phyloP scores from a whole-genome alignment of 2,329 filamentous ascomycete genomes.

The Diaporthe citrichinensis region DNA sequence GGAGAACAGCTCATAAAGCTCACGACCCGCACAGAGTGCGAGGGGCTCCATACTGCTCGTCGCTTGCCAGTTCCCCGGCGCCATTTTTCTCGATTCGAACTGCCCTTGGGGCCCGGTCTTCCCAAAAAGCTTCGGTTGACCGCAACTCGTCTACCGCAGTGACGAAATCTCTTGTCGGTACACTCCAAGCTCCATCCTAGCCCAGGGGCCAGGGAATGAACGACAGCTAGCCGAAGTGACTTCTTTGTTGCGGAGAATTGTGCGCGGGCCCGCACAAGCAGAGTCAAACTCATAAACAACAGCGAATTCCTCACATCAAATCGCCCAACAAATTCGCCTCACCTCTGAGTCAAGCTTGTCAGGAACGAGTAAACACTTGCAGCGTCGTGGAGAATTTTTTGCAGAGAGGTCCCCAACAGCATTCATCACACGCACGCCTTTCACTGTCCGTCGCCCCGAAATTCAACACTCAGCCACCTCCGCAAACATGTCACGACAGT shows the following conservation, averaged over 20 bases:
- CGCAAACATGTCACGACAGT: constrained; percentile 33
- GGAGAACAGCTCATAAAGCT: constrained; percentile 32
- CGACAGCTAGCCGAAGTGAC: constrained; percentile 35
- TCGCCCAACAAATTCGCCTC: constrained; percentile 12
- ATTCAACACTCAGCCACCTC: constrained; percentile 3
- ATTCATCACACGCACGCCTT: constrained; percentile 16
- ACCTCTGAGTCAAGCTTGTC: constrained; percentile 18
- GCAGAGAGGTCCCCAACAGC: neutral
- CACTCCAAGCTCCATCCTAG: constrained; percentile 22
- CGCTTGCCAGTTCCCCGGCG: constrained; percentile 28
- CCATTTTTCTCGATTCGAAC: constrained; percentile 33
- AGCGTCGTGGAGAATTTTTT: neutral
- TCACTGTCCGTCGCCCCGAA: neutral
- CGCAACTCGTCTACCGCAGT: constrained; percentile 36
- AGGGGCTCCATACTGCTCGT: constrained; percentile 29
- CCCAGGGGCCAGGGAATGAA: constrained; percentile 39
- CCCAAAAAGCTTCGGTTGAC: constrained; percentile 29
- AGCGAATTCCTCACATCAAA: constrained; percentile 29
- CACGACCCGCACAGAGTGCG: constrained; percentile 39
- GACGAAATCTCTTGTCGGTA: constrained; percentile 33
- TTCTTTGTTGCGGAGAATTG: constrained; percentile 32
- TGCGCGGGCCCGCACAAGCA: constrained; percentile 35
- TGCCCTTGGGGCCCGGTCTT: constrained; percentile 12
- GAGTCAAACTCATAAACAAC: constrained; percentile 37
- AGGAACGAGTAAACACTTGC: constrained; percentile 26